phyloP scores from a whole-genome alignment of 495 filamentous ascomycete genomes.

The Penicillium lagena region DNA sequence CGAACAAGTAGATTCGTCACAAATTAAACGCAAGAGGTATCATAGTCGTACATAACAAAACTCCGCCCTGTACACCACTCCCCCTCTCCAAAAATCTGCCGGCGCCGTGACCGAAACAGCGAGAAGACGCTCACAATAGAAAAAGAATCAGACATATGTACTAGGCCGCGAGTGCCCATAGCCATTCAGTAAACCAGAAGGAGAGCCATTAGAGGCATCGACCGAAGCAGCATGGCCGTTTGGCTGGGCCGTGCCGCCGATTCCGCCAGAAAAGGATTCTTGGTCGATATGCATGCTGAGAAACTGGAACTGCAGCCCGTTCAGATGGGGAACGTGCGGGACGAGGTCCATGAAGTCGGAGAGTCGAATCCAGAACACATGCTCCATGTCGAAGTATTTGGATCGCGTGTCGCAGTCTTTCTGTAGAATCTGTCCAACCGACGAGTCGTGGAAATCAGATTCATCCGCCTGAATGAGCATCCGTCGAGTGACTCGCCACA shows the following conservation, averaged over 20 bases:
- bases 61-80: slow-evolving; percentile 29
- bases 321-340: slow-evolving; percentile 63
- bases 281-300: slow-evolving; percentile 43
- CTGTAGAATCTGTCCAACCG: slow-evolving; percentile 38
- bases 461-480: slow-evolving; percentile 44
- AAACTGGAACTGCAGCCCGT: slow-evolving; percentile 49
- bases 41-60: slow-evolving; percentile 44
- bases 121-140: slow-evolving; percentile 16
- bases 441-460: slow-evolving; percentile 24
- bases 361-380: slow-evolving; percentile 74
- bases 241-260: slow-evolving; percentile 9
- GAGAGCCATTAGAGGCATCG: slow-evolving; percentile 11
- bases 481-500: slow-evolving; percentile 48
- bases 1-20: slow-evolving; percentile 24
- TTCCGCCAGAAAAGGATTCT: slow-evolving; percentile 19
- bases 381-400: slow-evolving; percentile 48
- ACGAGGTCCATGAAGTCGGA: slow-evolving; percentile 71
- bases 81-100: slow-evolving; percentile 12
- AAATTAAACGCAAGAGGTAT: slow-evolving; percentile 36
- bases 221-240: slow-evolving; percentile 22
- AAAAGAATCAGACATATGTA: slow-evolving; percentile 41
- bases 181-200: slow-evolving; percentile 23
- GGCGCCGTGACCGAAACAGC: slow-evolving; percentile 17
- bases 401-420: slow-evolving; percentile 40
- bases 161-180: slow-evolving; percentile 33